Evolutionary conservation across 1,139 yeast genomes (phyloP), one percentile per base, ranked within the genome.

Genomic region (Yamadazyma membranifaciens): DNA sequence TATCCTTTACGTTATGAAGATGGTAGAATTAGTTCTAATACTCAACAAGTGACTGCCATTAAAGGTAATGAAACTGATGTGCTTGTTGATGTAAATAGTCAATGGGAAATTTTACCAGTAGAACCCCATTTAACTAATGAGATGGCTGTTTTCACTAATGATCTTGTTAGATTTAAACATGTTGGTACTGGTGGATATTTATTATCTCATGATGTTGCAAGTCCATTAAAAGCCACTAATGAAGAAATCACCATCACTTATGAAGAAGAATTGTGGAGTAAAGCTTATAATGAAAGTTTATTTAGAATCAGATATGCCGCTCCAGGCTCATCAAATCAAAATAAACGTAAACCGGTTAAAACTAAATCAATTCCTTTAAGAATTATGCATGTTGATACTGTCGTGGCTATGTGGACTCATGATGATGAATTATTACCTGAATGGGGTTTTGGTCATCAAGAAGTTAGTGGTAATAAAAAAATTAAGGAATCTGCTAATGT

Each of bases 341-440:
- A 66, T 40, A 67, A 64, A 44, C 69, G 74, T 26, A 75, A 78
- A 42, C 52, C 63, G 12, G 69, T 89, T 47, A 83, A 82, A 58
- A 81, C 96, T 2, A 83, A 82, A 57, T 83, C 83, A 11, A 75
- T 87, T 9, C 67, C 75, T 17, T 67, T 92, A 60, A 81, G 81
- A 57, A 59, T 92, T 31, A 65, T 88, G 47, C 98, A 92, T 58
- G 83, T 81, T 26, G 88, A 86, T 44, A 91, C 98, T 4, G 78
- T 81, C 39, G 98, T 94, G 15, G 92, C 96, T 9, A 76, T 94
- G 83, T 92, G 98, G 97, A 83, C 97, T 9, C 96, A 88, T 56
- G 75, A 83, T 51, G 95, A 85, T 56, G 82, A 78, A 45, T 56
- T 78, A 31, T 75, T 91, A 46, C 98, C 98, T 14, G 97, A 87